Evolutionary conservation across 2,329 filamentous ascomycete species (phyloP), one percentile per base, ranked within the genome.

Genomic region (Cladosporium sp.): DNA sequence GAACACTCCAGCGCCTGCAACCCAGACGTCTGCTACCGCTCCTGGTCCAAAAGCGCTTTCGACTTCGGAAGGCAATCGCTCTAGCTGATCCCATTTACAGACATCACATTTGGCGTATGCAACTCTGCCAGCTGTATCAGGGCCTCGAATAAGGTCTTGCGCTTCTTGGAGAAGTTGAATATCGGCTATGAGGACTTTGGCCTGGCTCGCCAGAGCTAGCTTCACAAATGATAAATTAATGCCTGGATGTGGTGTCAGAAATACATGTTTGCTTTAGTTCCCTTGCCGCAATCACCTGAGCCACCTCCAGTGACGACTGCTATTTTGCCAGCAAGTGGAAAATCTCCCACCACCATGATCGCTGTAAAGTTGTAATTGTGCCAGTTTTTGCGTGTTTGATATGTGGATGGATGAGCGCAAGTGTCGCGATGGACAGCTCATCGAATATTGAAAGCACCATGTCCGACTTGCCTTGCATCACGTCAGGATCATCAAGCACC

Each of bases 1-100:
- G 58, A 75, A 75, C n/a, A 74, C 62, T 19, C 71, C 74, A 3
- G 73, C 73, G 28, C 68, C 68, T 7, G 73, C 65, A 19, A 73
- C 62, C 60, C 71, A 75, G 20, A 75, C 64, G 60, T 75, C 72
- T 10, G 74, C 71, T 7, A 73, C 65, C 5, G 72, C 68, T 6
- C 68, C 64, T 25, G 40, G 10, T 17, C 65, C 61, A 66, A 73
- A 60, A 59, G 57, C 56, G 61, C 52, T 57, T 57, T 54, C 7
- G 64, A 68, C 28, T 60, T 60, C 22, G 42, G 60, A 44, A 62
- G 64, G 61, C 3, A 74, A 56, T 28, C 64, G 55, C 53, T 68
- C 59, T 5, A 75, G 61, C 28, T 73, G 60, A 2, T 58, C 52
- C 63, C 72, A 68, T 51, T 68, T 64, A 8, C 68, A 61, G 9